These are phyloP conservation scores for Phytophthora sp. DNA, from an alignment of 352 stramenopile species.

Conservation along the genomic window DNA sequence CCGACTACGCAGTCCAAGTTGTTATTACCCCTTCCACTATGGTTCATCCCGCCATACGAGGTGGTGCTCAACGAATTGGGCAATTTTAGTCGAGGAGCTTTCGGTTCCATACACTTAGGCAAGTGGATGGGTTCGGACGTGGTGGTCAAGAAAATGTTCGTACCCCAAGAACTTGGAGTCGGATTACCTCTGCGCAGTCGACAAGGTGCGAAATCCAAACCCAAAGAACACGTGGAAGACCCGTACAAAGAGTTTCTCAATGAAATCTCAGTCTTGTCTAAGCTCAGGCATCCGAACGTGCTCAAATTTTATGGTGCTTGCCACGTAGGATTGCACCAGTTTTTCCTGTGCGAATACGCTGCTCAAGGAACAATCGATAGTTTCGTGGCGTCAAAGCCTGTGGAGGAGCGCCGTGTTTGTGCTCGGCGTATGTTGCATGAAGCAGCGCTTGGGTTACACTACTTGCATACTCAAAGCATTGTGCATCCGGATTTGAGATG, in stretches of 20 bases:
- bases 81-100: slow-evolving; percentile 25
- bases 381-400: slow-evolving; percentile 17
- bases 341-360: slow-evolving; percentile 34
- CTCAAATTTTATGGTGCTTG: slow-evolving; percentile 38
- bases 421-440: slow-evolving; percentile 28
- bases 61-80: slow-evolving; percentile 35
- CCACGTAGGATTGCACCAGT: slow-evolving; percentile 26
- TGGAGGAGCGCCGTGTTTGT: slow-evolving; percentile 11
- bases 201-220: slow-evolving; percentile 15
- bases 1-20: slow-evolving; percentile 9
- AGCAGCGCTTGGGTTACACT: slow-evolving; percentile 36
- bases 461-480: slow-evolving; percentile 36
- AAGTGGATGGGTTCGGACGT: slow-evolving; percentile 37
- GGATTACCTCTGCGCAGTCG: slow-evolving; percentile 9
- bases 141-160: slow-evolving; percentile 37
- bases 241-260: slow-evolving; percentile 21
- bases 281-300: slow-evolving; percentile 38
- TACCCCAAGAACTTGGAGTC: slow-evolving; percentile 8
- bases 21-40: slow-evolving; percentile 16
- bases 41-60: slow-evolving; percentile 45
- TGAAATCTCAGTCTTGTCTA: slow-evolving; percentile 34
- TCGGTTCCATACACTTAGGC: slow-evolving; percentile 36
- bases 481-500: slow-evolving; percentile 37
- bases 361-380: slow-evolving; percentile 30
- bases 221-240: slow-evolving; percentile 9